These are phyloP conservation scores for Aspergillus carlsbadensis DNA, from an alignment of 495 filamentous ascomycete species.

Conservation along the genomic window DNA sequence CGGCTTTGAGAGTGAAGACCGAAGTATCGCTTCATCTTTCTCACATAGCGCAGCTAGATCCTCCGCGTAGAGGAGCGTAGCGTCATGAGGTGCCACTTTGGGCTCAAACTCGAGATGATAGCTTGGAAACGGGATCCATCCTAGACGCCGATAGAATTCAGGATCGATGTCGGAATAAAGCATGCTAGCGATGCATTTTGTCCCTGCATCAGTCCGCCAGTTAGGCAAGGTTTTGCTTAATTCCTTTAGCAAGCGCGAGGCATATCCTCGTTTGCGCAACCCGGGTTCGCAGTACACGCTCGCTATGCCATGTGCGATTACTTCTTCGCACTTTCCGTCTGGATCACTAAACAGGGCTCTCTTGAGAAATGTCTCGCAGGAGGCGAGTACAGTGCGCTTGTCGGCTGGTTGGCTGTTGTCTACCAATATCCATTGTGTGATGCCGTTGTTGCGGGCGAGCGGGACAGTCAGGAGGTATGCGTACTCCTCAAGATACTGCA, in stretches of 20 bases:
- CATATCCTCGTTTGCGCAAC: not conserved
- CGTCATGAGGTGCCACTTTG: not conserved
- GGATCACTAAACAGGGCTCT: not conserved
- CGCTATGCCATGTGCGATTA: not conserved
- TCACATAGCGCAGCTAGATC: not conserved
- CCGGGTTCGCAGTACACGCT: constrained; percentile 3
- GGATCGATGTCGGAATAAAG: constrained; percentile 3
- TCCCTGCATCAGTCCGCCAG: not conserved
- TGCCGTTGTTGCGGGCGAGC: not conserved
- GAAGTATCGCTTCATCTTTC: not conserved
- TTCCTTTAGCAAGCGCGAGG: constrained; percentile 1
- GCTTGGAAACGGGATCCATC: constrained; percentile 1
- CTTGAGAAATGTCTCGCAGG: constrained; percentile 9
- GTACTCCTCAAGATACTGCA: constrained; percentile 1
- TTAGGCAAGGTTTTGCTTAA: not conserved
- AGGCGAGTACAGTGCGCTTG: not conserved
- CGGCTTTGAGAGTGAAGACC: not conserved
- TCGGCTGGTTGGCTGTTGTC: not conserved
- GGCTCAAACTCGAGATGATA: not conserved
- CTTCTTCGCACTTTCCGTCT: not conserved
- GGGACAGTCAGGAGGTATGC: not conserved
- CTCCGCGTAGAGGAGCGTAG: not conserved
- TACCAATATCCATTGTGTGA: constrained; percentile 5
- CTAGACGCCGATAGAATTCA: not conserved
- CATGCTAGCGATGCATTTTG: not conserved